Percentiles rank a stretch among this genome's conserved stretches.
Evolutionary conservation across 148 eudicot species (phyloP).

Genomic region (Rhododendron ovatum): DNA sequence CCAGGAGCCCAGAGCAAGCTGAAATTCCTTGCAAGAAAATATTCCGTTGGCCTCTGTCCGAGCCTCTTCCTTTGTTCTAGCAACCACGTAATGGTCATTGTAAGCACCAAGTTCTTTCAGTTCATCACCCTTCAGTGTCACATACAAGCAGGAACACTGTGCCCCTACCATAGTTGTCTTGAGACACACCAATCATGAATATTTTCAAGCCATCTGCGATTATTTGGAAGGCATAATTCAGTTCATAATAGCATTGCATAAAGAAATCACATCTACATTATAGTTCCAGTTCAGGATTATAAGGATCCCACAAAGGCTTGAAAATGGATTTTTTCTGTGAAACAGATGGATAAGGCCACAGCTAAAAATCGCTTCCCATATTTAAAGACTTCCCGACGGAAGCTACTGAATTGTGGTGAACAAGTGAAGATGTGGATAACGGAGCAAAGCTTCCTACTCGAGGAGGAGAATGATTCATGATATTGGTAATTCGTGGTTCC

Average conservation of each 20-base stretch:
- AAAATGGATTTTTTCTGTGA: background rate
- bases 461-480: background rate
- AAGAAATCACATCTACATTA: background rate
- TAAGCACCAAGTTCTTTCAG: conserved; percentile 76
- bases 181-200: conserved; percentile 97
- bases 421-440: too few relatives aligned
- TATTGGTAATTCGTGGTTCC: background rate
- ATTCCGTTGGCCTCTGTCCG: conserved; percentile 45
- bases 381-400: background rate
- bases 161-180: conserved; percentile 99
- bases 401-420: too few relatives aligned
- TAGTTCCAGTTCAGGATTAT: background rate
- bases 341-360: background rate
- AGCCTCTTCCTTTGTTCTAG: conserved; percentile 74
- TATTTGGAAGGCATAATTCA: background rate
- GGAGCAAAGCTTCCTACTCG: background rate
- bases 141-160: conserved; percentile 94
- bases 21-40: conserved; percentile 59
- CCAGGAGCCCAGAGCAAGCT: conserved; percentile 81
- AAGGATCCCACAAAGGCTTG: background rate
- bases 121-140: conserved; percentile 66
- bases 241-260: background rate
- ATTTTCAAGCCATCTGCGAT: conserved; percentile 88
- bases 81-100: conserved; percentile 84
- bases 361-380: background rate